A percentile compares a stretch with the other conserved stretches of the same genome.
These are phyloP conservation scores for Otatea glauca DNA, from an alignment of 176 grass and related monocot species.

Conservation along the genomic window DNA sequence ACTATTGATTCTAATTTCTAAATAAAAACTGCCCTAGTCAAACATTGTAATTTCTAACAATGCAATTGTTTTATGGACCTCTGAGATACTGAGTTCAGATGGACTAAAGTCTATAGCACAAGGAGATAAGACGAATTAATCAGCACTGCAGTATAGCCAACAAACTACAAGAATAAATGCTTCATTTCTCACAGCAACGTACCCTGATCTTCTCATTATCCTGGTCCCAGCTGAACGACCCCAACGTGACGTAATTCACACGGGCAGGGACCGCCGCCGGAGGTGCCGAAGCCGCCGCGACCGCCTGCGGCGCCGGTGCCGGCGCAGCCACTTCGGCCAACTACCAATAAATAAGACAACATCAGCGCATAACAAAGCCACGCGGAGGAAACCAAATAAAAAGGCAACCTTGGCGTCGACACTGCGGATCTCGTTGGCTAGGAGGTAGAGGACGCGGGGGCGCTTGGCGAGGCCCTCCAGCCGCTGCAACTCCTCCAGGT, in stretches of 20 bases:
- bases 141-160: background rate
- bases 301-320: conserved; percentile 27
- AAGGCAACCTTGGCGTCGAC: conserved; percentile 66
- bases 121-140: background rate
- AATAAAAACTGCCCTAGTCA: background rate
- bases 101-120: background rate
- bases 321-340: conserved; percentile 34
- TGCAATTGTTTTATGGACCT: background rate
- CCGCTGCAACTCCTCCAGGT: conserved; percentile 78
- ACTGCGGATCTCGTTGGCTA: conserved; percentile 72
- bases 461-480: conserved; percentile 71
- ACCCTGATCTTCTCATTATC: conserved; percentile 88
- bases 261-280: conserved; percentile 1
- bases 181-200: background rate
- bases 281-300: background rate
- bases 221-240: conserved; percentile 94
- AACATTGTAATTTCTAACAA: background rate
- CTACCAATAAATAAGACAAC: conserved; percentile 30
- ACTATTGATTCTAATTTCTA: background rate
- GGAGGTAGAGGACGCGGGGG: conserved; percentile 67
- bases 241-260: conserved; percentile 67
- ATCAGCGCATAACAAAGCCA: background rate
- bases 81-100: background rate
- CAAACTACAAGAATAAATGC: background rate
- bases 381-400: background rate